Evolutionary conservation across 495 filamentous ascomycete species (phyloP).

Genomic region (Xylaria intraflava): DNA sequence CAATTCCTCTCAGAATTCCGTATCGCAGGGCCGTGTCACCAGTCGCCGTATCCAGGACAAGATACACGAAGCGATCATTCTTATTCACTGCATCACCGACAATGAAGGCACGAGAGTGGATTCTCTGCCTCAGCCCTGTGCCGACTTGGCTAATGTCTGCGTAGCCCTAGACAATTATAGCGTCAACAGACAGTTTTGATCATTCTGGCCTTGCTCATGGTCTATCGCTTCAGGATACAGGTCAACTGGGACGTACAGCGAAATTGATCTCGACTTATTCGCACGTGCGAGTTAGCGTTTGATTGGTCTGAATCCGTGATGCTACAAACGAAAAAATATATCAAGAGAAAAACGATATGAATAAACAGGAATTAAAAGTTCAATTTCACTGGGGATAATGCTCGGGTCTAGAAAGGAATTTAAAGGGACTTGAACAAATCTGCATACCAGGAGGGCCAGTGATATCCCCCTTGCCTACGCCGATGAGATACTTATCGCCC

Average conservation of each 20-base stretch:
- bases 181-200: not conserved
- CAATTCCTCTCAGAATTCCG: slow-evolving; percentile 71
- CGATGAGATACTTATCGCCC: slow-evolving; percentile 63
- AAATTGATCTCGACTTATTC: slow-evolving; percentile 60
- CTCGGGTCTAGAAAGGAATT: not conserved
- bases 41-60: slow-evolving; percentile 73
- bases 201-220: not conserved
- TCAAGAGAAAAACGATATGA: not conserved
- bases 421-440: slow-evolving; percentile 43
- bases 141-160: slow-evolving; percentile 72
- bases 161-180: slow-evolving; percentile 48
- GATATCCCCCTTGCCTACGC: slow-evolving; percentile 90
- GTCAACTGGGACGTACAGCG: slow-evolving; percentile 26
- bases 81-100: slow-evolving; percentile 64
- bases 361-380: not conserved
- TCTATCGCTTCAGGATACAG: not conserved
- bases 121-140: slow-evolving; percentile 72
- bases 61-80: slow-evolving; percentile 74
- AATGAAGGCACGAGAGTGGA: slow-evolving; percentile 88
- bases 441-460: slow-evolving; percentile 57
- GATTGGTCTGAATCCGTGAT: not conserved
- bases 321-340: not conserved
- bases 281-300: slow-evolving; percentile 24
- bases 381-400: not conserved
- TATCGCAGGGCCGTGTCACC: slow-evolving; percentile 87